Conservation (phyloP, 768 basidiomycete genomes). For the Tricholoma sp. region DNA sequence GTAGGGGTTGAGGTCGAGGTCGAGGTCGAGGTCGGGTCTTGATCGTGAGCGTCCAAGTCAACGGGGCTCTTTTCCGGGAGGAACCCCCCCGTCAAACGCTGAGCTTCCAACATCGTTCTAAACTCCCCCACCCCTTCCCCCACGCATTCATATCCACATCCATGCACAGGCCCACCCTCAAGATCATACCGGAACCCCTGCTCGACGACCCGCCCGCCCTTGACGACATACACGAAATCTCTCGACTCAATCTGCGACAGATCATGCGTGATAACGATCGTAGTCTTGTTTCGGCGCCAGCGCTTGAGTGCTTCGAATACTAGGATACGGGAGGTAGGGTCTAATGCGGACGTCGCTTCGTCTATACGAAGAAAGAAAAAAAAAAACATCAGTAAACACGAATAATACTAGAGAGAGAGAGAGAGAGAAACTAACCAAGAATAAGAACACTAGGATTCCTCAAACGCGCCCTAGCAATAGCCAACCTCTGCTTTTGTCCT, state of each 20-base stretch:
- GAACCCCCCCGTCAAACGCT: slow-evolving; percentile 48
- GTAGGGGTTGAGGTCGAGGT: no score
- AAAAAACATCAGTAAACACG: no score
- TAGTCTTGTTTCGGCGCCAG: slow-evolving; percentile 78
- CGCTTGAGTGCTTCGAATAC: slow-evolving; percentile 68
- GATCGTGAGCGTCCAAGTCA: not conserved
- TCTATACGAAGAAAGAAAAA: slow-evolving; percentile 33
- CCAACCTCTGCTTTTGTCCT: slow-evolving; percentile 45
- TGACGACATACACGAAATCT: slow-evolving; percentile 94
- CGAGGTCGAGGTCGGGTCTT: no score
- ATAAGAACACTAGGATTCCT: slow-evolving; percentile 86
- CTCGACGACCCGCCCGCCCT: slow-evolving; percentile 73
- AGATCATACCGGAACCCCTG: slow-evolving; percentile 85
- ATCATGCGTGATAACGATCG: slow-evolving; percentile 94
- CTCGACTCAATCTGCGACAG: slow-evolving; percentile 67
- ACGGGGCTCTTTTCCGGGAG: slow-evolving; percentile 29
- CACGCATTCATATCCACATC: not conserved
- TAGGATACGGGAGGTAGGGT: slow-evolving; percentile 79
- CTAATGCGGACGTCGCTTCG: slow-evolving; percentile 80
- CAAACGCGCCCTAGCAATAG: slow-evolving; percentile 81
- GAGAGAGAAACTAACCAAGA: slow-evolving; percentile 60
- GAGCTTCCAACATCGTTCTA: slow-evolving; percentile 56
- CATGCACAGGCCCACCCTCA: slow-evolving; percentile 38
- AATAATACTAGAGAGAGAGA: not conserved
- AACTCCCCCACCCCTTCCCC: slow-evolving; percentile 54